A percentile compares a stretch with the other conserved stretches of the same genome.
Evolutionary conservation across 2,329 filamentous ascomycete species (phyloP).

Genomic region (Cryphonectria naterciae): DNA sequence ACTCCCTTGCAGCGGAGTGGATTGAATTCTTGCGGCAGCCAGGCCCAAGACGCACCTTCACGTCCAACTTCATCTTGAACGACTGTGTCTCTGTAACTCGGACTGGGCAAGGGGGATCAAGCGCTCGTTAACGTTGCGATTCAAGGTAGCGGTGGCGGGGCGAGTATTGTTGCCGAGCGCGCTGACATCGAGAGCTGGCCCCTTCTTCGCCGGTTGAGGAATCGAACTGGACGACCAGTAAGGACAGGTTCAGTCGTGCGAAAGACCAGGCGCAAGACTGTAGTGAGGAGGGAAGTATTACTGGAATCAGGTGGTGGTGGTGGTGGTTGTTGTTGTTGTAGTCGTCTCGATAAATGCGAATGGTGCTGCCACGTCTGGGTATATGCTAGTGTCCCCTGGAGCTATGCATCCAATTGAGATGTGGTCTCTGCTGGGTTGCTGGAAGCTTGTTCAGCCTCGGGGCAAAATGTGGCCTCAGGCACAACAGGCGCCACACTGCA

Average conservation of each 20-base stretch:
- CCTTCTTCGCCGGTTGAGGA: conserved; percentile 10
- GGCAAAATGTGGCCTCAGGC: conserved; percentile 23
- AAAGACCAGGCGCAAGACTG: background rate
- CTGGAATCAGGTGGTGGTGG: background rate
- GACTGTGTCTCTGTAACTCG: conserved; percentile 13
- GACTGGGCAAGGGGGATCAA: background rate
- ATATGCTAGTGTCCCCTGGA: conserved; percentile 13
- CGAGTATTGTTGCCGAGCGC: conserved; percentile 17
- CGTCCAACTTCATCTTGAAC: conserved; percentile 37
- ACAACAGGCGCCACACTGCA: background rate
- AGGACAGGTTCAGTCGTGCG: background rate
- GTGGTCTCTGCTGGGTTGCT: conserved; percentile 26
- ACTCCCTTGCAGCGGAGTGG: background rate
- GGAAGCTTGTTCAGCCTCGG: conserved; percentile 22
- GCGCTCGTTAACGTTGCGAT: conserved; percentile 3
- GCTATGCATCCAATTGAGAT: conserved; percentile 28
- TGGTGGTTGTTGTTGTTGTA: conserved; percentile 14
- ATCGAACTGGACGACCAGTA: background rate
- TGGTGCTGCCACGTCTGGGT: conserved; percentile 23
- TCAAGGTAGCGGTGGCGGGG: conserved; percentile 24
- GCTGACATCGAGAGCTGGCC: conserved; percentile 19
- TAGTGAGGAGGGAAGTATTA: background rate
- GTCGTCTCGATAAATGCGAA: conserved; percentile 12
- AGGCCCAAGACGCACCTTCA: conserved; percentile 28
- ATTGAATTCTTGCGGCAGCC: background rate